Base-by-base conservation (phyloP, 2,329 filamentous ascomycete genomes). In the Bimuria novae-zelandiae region DNA sequence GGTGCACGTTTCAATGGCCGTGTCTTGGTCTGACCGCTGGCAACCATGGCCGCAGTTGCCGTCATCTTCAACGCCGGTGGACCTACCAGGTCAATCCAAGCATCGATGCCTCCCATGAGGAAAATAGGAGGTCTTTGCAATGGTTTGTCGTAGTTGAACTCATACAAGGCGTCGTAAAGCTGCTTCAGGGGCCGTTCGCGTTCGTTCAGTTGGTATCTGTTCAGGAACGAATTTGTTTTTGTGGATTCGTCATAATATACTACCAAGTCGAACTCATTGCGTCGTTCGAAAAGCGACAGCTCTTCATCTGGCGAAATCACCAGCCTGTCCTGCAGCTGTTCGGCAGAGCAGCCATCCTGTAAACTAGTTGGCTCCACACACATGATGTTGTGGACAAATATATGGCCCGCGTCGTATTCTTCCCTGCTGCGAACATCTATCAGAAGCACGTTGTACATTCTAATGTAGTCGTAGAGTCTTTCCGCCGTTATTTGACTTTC, bases 11-110 rank as follows among this genome's bases (percentile, higher is more conserved):
- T 76, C 14, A 84, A 71, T 1, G 82, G 79, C 45, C 80, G 75
- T n/a, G 76, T 67, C 56, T 74, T 78, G 5, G 63, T 62, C 11
- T 72, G 77, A 69, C 64, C 80, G 65, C 74, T 77, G 3, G 77
- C 75, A 52, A 81, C 75, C 25, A 79, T 69, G 12, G 79, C 76
- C 21, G 80, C 78, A 1, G 84, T 86, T 21, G 79, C 77, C 3
- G 84, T 84, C 19, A 79, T 80, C 42, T 80, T 77, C 43, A 89
- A 77, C 1, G 88, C 86, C 48, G 86, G 82, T 11, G 79, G 76
- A 2, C 94, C 93, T 64, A 96, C 80, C n/a, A 94, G 75, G 64
- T 94, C 88, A 16, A 86, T 77, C 94, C 94, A 99, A 4, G 91
- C 89, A 62, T 92, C 85, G 10, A 99, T 73, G 0, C 94, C 94